Conservation (phyloP, 2,329 filamentous ascomycete species). For the Beauveria brongniartii region DNA sequence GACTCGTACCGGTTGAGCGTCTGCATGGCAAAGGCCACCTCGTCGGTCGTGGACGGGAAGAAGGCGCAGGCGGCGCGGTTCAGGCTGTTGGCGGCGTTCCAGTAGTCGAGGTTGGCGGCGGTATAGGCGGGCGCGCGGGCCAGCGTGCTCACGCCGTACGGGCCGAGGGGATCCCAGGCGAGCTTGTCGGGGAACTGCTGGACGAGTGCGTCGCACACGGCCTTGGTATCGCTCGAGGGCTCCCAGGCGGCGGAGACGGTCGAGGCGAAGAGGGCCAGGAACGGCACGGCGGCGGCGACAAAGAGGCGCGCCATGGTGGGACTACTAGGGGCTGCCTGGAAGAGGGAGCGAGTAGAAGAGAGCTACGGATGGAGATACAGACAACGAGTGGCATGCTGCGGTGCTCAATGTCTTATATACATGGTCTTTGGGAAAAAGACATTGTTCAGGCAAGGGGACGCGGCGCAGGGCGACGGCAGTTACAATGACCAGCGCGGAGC, state of each 20-base stretch:
- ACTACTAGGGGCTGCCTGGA: not conserved
- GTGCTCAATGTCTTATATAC: not conserved
- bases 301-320: not conserved
- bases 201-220: constrained; percentile 13
- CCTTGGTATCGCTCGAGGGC: constrained; percentile 7
- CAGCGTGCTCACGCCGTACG: constrained; percentile 2
- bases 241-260: not conserved
- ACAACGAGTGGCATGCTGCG: too few relatives aligned
- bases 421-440: not conserved
- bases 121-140: constrained; percentile 7
- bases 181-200: constrained; percentile 12
- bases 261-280: not conserved
- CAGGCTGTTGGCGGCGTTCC: constrained; percentile 14
- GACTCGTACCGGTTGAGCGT: constrained; percentile 22
- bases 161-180: constrained; percentile 14
- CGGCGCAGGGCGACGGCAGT: not conserved
- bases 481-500: not conserved
- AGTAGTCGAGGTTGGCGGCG: constrained; percentile 13
- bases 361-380: too few relatives aligned
- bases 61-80: constrained; percentile 27
- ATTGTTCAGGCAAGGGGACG: not conserved
- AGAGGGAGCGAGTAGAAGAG: not conserved
- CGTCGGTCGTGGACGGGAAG: constrained; percentile 22
- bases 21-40: constrained; percentile 25
- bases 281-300: not conserved